Evolutionary conservation across 495 filamentous ascomycete genomes (phyloP).

Genomic region (Penicillium crystallinum): DNA sequence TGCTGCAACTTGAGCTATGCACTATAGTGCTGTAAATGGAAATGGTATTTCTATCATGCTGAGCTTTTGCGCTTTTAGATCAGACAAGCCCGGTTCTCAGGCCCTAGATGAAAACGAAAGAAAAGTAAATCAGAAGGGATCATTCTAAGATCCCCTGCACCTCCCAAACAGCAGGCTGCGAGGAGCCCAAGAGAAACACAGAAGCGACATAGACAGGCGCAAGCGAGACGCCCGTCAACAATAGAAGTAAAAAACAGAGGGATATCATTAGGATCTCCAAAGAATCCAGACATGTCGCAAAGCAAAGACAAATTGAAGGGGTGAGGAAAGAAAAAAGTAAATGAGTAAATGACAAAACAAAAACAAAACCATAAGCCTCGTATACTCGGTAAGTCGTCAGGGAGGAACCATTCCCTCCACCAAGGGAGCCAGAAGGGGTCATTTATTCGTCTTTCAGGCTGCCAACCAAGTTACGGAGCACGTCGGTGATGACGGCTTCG

Average conservation of each 20-base stretch:
- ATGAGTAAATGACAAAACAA: constrained; percentile 10
- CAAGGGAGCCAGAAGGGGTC: not conserved
- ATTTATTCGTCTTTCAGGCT: constrained; percentile 36
- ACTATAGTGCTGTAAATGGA: not conserved
- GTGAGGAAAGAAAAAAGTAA: not conserved
- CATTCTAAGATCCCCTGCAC: not conserved
- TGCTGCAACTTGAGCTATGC: no score
- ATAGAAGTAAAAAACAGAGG: constrained; percentile 19
- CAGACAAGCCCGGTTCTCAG: not conserved
- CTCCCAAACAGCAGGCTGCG: not conserved
- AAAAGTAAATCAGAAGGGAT: not conserved
- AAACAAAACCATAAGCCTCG: constrained; percentile 26
- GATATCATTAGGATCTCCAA: constrained; percentile 31
- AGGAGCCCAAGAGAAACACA: not conserved
- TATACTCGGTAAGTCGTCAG: constrained; percentile 30
- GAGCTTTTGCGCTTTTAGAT: constrained; percentile 18
- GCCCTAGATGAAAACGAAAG: constrained; percentile 7
- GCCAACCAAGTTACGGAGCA: constrained; percentile 38
- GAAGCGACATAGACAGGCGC: constrained; percentile 7
- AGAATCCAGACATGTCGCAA: constrained; percentile 16
- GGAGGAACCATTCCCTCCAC: constrained; percentile 3
- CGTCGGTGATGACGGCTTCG: constrained; percentile 43
- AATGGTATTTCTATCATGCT: constrained; percentile 24
- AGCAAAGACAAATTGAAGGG: not conserved
- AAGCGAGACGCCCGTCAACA: constrained; percentile 6